These are phyloP conservation scores for Murraya paniculata DNA, from an alignment of 345 rosid species.

Conservation along the genomic window DNA sequence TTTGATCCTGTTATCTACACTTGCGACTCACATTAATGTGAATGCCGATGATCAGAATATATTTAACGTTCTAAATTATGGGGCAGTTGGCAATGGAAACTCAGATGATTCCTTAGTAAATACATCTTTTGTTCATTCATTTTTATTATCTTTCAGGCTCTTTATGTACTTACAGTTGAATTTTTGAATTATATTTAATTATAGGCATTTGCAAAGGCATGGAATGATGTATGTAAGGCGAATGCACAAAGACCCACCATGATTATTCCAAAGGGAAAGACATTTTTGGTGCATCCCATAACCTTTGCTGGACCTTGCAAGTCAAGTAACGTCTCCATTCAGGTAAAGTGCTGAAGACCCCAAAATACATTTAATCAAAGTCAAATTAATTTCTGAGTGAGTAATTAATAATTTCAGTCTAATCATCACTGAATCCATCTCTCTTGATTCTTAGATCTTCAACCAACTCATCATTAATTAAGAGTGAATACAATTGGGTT, in stretches of 20 bases:
- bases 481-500: no score
- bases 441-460: no score
- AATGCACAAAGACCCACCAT: slow-evolving; percentile 4
- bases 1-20: not conserved
- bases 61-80: slow-evolving; percentile 14
- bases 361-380: no score
- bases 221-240: slow-evolving; percentile 19
- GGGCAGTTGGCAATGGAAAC: slow-evolving; percentile 12
- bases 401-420: no score
- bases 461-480: no score
- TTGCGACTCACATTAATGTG: not conserved
- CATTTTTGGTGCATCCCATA: slow-evolving; percentile 10
- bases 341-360: no score
- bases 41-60: not conserved
- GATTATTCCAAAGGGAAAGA: slow-evolving; percentile 20
- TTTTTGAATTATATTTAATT: not conserved
- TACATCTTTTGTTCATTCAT: not conserved
- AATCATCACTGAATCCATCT: no score
- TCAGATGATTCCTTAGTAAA: slow-evolving; percentile 15
- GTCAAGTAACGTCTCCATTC: not conserved
- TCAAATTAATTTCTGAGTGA: no score
- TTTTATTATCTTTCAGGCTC: not conserved
- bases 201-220: slow-evolving; percentile 26
- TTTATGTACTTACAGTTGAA: not conserved
- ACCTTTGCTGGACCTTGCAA: slow-evolving; percentile 33